phyloP scores from a whole-genome alignment of 495 filamentous ascomycete genomes.

The Penicillium arizonense region DNA sequence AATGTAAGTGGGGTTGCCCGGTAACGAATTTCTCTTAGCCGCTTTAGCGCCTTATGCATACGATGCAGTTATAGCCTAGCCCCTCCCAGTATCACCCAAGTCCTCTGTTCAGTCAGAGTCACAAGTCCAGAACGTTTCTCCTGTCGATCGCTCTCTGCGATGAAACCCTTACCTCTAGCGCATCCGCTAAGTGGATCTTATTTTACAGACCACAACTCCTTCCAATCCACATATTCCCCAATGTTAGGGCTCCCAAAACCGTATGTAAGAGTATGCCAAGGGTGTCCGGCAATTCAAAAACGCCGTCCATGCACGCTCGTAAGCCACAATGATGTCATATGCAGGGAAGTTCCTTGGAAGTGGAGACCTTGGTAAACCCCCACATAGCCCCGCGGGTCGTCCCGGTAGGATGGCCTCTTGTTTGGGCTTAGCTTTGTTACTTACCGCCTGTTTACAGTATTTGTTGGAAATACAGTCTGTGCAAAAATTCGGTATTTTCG shows the following conservation, averaged over 20 bases:
- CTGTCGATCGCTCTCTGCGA: neutral
- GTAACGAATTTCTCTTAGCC: neutral
- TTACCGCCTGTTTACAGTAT: neutral
- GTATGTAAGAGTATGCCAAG: too few relatives aligned
- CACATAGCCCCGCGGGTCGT: slow-evolving; percentile 1
- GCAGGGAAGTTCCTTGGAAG: neutral
- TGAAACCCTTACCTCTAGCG: slow-evolving; percentile 6
- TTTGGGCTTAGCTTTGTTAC: neutral
- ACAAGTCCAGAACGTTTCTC: neutral
- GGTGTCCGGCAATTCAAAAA: neutral
- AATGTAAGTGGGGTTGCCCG: too few relatives aligned
- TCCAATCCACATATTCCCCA: neutral
- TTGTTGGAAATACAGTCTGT: neutral
- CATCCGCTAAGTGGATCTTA: neutral
- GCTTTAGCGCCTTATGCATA: neutral
- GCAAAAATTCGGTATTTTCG: neutral
- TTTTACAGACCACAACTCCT: neutral
- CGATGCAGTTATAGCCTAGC: neutral
- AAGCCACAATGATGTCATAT: neutral
- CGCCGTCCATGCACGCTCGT: neutral
- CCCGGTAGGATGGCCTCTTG: slow-evolving; percentile 2
- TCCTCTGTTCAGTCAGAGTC: too few relatives aligned
- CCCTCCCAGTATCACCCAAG: too few relatives aligned
- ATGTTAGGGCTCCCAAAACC: too few relatives aligned
- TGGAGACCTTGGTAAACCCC: neutral